Evolutionary conservation across 352 stramenopile genomes (phyloP).

Genomic region (Phytophthora ohioensis): DNA sequence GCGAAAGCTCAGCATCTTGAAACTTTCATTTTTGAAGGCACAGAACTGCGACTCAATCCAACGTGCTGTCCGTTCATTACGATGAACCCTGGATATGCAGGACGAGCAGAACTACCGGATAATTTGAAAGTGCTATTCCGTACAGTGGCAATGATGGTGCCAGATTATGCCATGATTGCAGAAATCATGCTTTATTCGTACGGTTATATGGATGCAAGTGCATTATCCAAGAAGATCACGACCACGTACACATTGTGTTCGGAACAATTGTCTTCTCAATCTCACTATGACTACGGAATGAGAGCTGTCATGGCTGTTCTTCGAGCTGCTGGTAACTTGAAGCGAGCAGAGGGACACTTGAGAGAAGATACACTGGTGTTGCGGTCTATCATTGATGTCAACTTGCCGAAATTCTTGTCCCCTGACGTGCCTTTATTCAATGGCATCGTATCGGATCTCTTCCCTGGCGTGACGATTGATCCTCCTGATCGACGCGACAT

Average conservation of each 20-base stretch:
- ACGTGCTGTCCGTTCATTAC: constrained; percentile 95
- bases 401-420: constrained; percentile 94
- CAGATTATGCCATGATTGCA: constrained; percentile 94
- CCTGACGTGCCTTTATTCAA: constrained; percentile 95
- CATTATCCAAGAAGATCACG: constrained; percentile 95
- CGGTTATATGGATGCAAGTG: constrained; percentile 91
- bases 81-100: constrained; percentile 93
- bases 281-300: constrained; percentile 97
- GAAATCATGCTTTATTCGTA: constrained; percentile 96
- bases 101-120: constrained; percentile 90
- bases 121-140: constrained; percentile 95
- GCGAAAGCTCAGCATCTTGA: constrained; percentile 81
- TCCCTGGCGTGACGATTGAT: constrained; percentile 91
- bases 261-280: constrained; percentile 94
- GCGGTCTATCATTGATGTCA: constrained; percentile 95
- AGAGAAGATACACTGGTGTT: constrained; percentile 92
- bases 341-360: constrained; percentile 79
- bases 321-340: constrained; percentile 93
- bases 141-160: constrained; percentile 95
- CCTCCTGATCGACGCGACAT: constrained; percentile 90
- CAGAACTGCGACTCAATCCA: constrained; percentile 87
- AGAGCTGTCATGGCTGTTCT: constrained; percentile 95
- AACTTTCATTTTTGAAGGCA: constrained; percentile 93
- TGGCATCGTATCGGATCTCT: constrained; percentile 94
- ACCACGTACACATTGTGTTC: constrained; percentile 95